These are phyloP conservation scores for Perkinsus chesapeaki DNA, from an alignment of 169 alveolate genomes.

Conservation along the genomic window DNA sequence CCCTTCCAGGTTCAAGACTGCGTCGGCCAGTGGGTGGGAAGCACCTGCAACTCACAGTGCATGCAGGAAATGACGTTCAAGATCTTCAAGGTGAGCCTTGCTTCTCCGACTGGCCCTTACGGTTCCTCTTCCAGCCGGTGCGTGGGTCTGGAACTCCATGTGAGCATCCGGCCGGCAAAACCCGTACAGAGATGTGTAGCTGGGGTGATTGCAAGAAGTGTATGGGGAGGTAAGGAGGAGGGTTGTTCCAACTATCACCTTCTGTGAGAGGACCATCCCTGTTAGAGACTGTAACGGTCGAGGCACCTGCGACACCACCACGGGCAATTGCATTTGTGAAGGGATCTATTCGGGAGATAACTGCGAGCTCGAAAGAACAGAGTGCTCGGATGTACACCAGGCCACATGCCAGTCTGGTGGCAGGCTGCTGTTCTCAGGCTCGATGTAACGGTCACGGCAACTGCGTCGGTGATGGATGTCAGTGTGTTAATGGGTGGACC, in stretches of 20 bases:
- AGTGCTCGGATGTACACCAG: not conserved
- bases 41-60: not conserved
- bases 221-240: not conserved
- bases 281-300: not conserved
- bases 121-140: not conserved
- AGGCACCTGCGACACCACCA: not conserved
- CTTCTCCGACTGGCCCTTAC: not conserved
- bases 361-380: not conserved
- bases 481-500: not conserved
- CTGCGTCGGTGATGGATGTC: not conserved
- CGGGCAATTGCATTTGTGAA: not conserved
- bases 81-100: not conserved
- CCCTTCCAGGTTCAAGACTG: not conserved
- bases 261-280: not conserved
- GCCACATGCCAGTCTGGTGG: not conserved
- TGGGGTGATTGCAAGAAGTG: slow-evolving; percentile 3
- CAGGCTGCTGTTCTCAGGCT: not conserved
- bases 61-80: not conserved
- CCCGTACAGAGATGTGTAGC: not conserved
- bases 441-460: not conserved
- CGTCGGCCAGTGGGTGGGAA: not conserved
- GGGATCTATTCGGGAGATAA: not conserved
- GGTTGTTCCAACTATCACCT: not conserved
- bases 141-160: not conserved
- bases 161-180: not conserved